Evolutionary conservation across 2,329 filamentous ascomycete genomes (phyloP).

Genomic region (Apiospora pterosperma): DNA sequence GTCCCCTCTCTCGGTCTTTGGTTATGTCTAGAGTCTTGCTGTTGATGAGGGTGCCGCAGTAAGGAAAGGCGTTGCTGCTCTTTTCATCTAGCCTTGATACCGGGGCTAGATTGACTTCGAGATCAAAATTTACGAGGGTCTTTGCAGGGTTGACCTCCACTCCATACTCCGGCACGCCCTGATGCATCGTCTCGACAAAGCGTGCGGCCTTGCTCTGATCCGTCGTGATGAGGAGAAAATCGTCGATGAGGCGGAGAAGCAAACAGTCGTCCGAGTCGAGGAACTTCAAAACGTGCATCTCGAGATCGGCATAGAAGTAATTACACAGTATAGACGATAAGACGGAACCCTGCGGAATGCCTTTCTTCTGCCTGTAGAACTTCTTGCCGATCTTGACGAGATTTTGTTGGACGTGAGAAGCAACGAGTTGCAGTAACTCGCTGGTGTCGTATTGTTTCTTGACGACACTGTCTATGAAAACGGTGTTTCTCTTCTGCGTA

Average conservation of each 20-base stretch:
- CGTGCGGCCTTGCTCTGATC: conserved; percentile 60
- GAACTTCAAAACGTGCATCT: conserved; percentile 67
- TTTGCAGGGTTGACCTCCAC: conserved; percentile 74
- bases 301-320: conserved; percentile 91
- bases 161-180: conserved; percentile 75
- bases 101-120: conserved; percentile 48
- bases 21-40: conserved; percentile 70
- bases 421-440: conserved; percentile 65
- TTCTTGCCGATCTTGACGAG: conserved; percentile 85
- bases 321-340: conserved; percentile 86
- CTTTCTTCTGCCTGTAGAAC: conserved; percentile 80
- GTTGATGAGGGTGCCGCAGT: conserved; percentile 80
- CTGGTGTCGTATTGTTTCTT: conserved; percentile 54
- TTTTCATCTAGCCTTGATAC: conserved; percentile 42
- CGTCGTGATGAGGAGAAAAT: conserved; percentile 85
- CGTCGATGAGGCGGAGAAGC: conserved; percentile 81
- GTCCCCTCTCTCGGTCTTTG: conserved; percentile 55
- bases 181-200: conserved; percentile 80
- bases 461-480: conserved; percentile 71
- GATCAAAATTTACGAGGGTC: conserved; percentile 80
- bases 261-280: conserved; percentile 57
- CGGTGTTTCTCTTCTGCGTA: conserved; percentile 56
- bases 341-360: conserved; percentile 91
- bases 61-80: conserved; percentile 63
- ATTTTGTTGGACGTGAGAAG: conserved; percentile 79